Evolutionary conservation across 2,329 filamentous ascomycete species (phyloP).

Genomic region (Aspergillus fumigatiaffinis): DNA sequence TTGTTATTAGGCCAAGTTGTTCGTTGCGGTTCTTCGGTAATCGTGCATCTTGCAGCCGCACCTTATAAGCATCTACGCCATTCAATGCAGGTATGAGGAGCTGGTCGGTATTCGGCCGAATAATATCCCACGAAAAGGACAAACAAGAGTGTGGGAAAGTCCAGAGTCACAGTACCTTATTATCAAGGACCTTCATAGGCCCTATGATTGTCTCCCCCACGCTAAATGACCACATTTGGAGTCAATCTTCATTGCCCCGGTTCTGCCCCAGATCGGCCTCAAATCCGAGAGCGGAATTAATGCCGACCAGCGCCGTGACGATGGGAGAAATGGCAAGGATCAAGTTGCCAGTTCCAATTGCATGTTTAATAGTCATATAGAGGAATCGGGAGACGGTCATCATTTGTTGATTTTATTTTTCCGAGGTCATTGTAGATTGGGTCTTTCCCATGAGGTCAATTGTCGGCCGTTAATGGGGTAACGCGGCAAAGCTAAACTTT

Average conservation of each 20-base stretch:
- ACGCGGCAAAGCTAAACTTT: conserved; percentile 7
- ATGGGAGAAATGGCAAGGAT: too few species aligned
- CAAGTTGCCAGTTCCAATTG: too few species aligned
- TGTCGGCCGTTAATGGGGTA: conserved; percentile 16
- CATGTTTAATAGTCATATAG: too few species aligned
- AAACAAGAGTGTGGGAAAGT: neutral
- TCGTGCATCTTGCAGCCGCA: neutral
- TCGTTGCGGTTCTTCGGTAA: neutral
- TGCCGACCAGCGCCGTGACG: neutral
- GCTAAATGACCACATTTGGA: neutral
- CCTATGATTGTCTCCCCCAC: neutral
- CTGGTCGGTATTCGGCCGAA: conserved; percentile 15
- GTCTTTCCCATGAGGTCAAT: neutral
- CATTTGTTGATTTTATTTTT: too few species aligned
- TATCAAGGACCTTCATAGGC: neutral
- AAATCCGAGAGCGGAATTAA: neutral
- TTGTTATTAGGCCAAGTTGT: neutral
- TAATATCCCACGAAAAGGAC: neutral
- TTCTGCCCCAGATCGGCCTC: neutral
- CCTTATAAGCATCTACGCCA: conserved; percentile 7
- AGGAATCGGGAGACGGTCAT: too few species aligned
- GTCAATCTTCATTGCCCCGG: neutral
- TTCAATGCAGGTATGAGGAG: conserved; percentile 11
- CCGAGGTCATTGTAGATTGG: neutral
- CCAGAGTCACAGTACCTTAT: neutral